Evolutionary conservation across 2,329 filamentous ascomycete species (phyloP).

Genomic region (Cladophialophora bantiana): DNA sequence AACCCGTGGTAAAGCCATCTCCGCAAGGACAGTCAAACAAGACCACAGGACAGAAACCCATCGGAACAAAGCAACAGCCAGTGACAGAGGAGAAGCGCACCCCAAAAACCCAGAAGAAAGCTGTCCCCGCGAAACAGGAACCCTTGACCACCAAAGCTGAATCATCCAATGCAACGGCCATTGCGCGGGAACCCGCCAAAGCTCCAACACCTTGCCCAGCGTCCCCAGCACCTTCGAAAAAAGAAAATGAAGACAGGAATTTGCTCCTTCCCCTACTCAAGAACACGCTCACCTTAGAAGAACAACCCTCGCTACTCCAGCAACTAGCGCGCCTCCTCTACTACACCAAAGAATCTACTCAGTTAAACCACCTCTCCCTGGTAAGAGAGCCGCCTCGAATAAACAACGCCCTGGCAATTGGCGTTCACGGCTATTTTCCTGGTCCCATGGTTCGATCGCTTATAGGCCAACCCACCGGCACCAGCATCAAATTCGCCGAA

Average conservation of each 20-base stretch:
- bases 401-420: slow-evolving; percentile 87
- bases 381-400: slow-evolving; percentile 73
- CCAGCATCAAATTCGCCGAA: slow-evolving; percentile 90
- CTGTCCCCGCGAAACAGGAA: slow-evolving; percentile 41
- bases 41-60: slow-evolving; percentile 12
- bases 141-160: slow-evolving; percentile 31
- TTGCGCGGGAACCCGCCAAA: slow-evolving; percentile 36
- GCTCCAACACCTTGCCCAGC: slow-evolving; percentile 38
- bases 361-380: slow-evolving; percentile 74
- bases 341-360: slow-evolving; percentile 61
- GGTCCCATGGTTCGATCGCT: slow-evolving; percentile 86
- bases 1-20: slow-evolving; percentile 21
- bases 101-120: slow-evolving; percentile 42
- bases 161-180: slow-evolving; percentile 40
- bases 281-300: slow-evolving; percentile 54
- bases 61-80: slow-evolving; percentile 18
- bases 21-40: slow-evolving; percentile 26
- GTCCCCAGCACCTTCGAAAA: slow-evolving; percentile 37
- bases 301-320: slow-evolving; percentile 70
- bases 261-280: slow-evolving; percentile 57
- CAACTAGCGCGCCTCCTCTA: slow-evolving; percentile 54
- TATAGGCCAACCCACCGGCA: slow-evolving; percentile 93
- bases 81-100: slow-evolving; percentile 24
- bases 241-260: slow-evolving; percentile 49
- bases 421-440: slow-evolving; percentile 93